phyloP scores from a whole-genome alignment of 176 grass and related monocot genomes.

The Oryza punctata region DNA sequence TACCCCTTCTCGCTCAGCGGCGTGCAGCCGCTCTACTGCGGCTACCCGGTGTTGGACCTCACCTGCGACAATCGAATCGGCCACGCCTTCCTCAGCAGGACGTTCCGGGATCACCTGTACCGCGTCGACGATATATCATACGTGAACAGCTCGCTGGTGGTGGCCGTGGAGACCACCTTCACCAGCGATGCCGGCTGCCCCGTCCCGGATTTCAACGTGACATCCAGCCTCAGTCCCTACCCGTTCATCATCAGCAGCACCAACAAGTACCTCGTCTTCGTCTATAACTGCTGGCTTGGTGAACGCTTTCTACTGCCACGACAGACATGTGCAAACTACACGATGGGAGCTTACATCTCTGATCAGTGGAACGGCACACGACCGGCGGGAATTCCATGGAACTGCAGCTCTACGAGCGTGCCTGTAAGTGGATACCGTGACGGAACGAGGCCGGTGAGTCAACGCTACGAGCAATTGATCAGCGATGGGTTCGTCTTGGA shows the following conservation, averaged over 20 bases:
- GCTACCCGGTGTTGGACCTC: conserved; percentile 44
- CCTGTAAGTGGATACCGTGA: conserved; percentile 23
- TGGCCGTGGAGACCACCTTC: background rate
- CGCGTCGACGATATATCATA: conserved; percentile 17
- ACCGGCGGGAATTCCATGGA: background rate
- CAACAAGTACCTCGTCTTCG: conserved; percentile 42
- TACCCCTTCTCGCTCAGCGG: conserved; percentile 62
- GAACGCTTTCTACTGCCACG: rapidly evolving
- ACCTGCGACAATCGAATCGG: background rate
- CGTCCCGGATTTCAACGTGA: conserved; percentile 38
- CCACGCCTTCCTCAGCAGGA: background rate
- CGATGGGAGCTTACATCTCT: background rate
- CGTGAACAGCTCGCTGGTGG: background rate
- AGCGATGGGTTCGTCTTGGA: conserved; percentile 42
- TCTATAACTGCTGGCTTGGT: conserved; percentile 29
- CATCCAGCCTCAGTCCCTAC: conserved; percentile 12
- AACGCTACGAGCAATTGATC: conserved; percentile 26
- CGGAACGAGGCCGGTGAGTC: background rate
- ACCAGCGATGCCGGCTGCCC: background rate
- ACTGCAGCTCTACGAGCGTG: background rate
- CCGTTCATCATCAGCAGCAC: background rate
- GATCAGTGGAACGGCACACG: background rate
- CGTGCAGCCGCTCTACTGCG: conserved; percentile 27
- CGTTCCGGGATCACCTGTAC: conserved; percentile 9
- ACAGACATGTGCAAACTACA: background rate